phyloP scores from a whole-genome alignment of 73 alveolate genomes.

The Paramecium caudatum region DNA sequence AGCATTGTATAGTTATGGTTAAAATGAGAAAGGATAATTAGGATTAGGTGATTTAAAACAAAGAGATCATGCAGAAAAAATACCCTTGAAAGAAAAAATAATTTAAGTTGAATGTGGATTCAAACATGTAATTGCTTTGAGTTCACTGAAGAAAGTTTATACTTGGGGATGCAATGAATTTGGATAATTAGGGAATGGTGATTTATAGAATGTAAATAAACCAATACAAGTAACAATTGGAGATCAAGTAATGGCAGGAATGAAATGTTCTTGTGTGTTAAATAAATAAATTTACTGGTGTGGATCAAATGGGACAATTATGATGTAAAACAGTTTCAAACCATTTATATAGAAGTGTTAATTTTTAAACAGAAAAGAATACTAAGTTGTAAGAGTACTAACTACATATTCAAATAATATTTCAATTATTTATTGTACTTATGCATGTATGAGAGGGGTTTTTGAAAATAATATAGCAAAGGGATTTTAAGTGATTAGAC shows the following conservation, averaged over 20 bases:
- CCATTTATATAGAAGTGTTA: slow-evolving; percentile 21
- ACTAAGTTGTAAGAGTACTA: background rate
- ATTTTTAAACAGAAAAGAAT: background rate
- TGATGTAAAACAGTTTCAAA: background rate
- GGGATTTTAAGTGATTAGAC: background rate
- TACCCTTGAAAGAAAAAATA: background rate
- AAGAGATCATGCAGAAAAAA: background rate
- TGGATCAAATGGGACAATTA: slow-evolving; percentile 45
- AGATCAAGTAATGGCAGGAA: slow-evolving; percentile 28
- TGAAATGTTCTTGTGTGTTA: slow-evolving; percentile 1
- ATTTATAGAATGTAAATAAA: background rate
- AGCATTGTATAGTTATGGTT: slow-evolving; percentile 16
- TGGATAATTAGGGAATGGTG: slow-evolving; percentile 59
- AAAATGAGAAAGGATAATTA: slow-evolving; percentile 52
- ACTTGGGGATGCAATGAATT: slow-evolving; percentile 53
- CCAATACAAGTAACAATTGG: slow-evolving; percentile 13
- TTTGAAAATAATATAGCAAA: slow-evolving; percentile 44
- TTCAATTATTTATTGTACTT: slow-evolving; percentile 22
- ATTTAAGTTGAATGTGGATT: slow-evolving; percentile 5
- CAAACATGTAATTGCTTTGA: slow-evolving; percentile 29
- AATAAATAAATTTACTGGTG: slow-evolving; percentile 1
- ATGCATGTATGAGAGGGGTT: slow-evolving; percentile 26
- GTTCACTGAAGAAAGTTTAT: slow-evolving; percentile 15
- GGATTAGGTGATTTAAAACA: slow-evolving; percentile 32
- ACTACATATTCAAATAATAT: slow-evolving; percentile 46